phyloP scores from a whole-genome alignment of 2,329 filamentous ascomycete species.

The Colletotrichum lindemuthianum region DNA sequence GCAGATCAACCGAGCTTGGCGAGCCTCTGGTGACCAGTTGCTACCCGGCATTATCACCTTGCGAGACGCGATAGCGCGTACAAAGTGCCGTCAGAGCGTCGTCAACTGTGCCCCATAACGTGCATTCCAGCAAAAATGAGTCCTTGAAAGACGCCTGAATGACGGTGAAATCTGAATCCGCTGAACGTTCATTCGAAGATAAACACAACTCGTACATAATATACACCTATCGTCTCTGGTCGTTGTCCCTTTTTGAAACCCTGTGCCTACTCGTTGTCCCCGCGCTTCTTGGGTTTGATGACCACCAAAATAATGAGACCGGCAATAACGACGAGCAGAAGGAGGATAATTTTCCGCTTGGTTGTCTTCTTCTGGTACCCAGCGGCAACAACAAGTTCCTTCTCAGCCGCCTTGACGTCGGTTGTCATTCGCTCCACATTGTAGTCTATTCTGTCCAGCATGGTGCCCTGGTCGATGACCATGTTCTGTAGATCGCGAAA shows the following conservation, averaged over 20 bases:
- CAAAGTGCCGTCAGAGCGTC: background rate
- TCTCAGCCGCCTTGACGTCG: constrained; percentile 92
- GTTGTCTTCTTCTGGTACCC: constrained; percentile 89
- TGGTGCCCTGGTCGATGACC: constrained; percentile 92
- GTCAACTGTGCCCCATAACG: background rate
- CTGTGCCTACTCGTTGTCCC: constrained; percentile 39
- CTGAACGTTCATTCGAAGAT: constrained; percentile 30
- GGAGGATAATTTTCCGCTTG: constrained; percentile 91
- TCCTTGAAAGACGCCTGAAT: background rate
- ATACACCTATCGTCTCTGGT: constrained; percentile 35
- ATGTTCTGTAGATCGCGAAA: constrained; percentile 96
- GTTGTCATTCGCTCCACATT: constrained; percentile 96
- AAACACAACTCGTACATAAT: constrained; percentile 39
- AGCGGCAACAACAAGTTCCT: constrained; percentile 88
- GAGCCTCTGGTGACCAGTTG: background rate
- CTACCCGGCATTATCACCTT: constrained; percentile 5
- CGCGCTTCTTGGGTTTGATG: constrained; percentile 76
- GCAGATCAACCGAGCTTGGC: constrained; percentile 17
- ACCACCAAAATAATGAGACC: constrained; percentile 87
- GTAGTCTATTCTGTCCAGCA: constrained; percentile 95
- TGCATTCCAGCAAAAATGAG: background rate
- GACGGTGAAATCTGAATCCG: constrained; percentile 14
- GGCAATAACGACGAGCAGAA: constrained; percentile 85
- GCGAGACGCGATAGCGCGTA: constrained; percentile 2
- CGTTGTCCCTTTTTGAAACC: background rate